Conservation (phyloP, 116 monocot species). For the Phalaenopsis hybrid region DNA sequence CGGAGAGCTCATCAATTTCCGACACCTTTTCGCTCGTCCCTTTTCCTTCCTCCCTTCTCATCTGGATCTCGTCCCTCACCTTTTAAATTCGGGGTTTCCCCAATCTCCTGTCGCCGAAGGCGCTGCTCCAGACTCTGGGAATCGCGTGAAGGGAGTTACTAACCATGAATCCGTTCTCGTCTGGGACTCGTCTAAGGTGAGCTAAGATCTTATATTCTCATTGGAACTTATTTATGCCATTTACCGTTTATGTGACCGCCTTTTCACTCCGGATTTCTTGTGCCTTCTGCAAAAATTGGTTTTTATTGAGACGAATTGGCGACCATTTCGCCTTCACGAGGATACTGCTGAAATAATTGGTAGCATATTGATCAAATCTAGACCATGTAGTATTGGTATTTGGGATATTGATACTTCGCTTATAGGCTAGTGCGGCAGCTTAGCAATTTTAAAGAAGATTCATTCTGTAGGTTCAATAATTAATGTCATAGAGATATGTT, state of each 20-base stretch:
- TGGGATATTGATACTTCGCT: background rate
- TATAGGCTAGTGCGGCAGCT: too few species aligned
- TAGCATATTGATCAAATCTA: slow-evolving; percentile 9
- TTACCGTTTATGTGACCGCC: background rate
- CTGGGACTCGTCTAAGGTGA: slow-evolving; percentile 82
- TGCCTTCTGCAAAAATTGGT: background rate
- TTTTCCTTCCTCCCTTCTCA: background rate
- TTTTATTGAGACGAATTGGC: background rate
- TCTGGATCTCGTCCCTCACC: background rate
- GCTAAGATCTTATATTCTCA: slow-evolving; percentile 8
- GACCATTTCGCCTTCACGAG: background rate
- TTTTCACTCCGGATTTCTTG: background rate
- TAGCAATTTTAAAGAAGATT: background rate
- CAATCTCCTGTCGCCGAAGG: background rate
- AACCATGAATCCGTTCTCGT: slow-evolving; percentile 85
- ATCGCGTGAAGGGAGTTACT: background rate
- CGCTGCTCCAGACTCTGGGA: background rate
- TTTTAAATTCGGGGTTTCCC: background rate
- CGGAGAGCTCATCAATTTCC: background rate
- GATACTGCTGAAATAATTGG: background rate
- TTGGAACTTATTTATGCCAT: background rate
- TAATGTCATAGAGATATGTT: background rate
- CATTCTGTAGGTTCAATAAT: background rate
- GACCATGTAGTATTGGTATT: background rate
- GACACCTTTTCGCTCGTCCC: background rate